phyloP scores from a whole-genome alignment of 1,284 basidiomycete species.

The Ustilago cynodontis region DNA sequence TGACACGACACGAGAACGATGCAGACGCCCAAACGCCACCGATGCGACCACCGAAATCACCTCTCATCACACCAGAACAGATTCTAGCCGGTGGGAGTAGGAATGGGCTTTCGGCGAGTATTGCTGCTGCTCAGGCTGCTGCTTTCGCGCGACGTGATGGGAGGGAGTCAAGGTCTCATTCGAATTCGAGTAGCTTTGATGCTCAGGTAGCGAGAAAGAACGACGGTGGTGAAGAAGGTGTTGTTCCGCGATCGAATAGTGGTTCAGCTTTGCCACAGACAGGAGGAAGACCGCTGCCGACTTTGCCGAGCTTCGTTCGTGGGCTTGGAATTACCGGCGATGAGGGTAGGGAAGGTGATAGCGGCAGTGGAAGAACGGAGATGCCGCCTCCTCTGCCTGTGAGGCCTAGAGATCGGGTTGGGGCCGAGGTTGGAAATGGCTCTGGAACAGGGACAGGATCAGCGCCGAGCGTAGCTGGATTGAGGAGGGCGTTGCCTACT shows the following conservation, averaged over 20 bases:
- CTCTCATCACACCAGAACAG: slow-evolving; percentile 42
- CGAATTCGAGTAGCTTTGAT: slow-evolving; percentile 20
- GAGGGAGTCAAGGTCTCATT: slow-evolving; percentile 4
- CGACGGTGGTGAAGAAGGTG: not conserved
- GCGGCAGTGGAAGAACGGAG: not conserved
- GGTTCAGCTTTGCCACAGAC: not conserved
- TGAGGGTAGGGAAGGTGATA: not conserved
- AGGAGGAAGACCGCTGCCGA: slow-evolving; percentile 17
- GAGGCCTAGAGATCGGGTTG: slow-evolving; percentile 22
- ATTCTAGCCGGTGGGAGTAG: slow-evolving; percentile 26
- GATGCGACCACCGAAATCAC: slow-evolving; percentile 38
- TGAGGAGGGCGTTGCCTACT: not conserved
- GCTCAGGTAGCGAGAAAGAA: not conserved
- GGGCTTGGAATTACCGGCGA: slow-evolving; percentile 25
- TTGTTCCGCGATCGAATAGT: not conserved
- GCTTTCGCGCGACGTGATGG: slow-evolving; percentile 29
- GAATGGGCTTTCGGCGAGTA: slow-evolving; percentile 36
- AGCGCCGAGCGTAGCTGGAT: not conserved
- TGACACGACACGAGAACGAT: slow-evolving; percentile 30
- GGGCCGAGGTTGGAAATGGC: slow-evolving; percentile 1
- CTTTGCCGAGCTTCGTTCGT: slow-evolving; percentile 17
- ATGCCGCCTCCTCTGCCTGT: slow-evolving; percentile 34
- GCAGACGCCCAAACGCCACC: slow-evolving; percentile 16
- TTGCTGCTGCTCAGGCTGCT: slow-evolving; percentile 52
- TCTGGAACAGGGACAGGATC: not conserved